These are phyloP conservation scores for Microdochium paspali DNA, from an alignment of 2,329 filamentous ascomycete genomes.

Conservation along the genomic window DNA sequence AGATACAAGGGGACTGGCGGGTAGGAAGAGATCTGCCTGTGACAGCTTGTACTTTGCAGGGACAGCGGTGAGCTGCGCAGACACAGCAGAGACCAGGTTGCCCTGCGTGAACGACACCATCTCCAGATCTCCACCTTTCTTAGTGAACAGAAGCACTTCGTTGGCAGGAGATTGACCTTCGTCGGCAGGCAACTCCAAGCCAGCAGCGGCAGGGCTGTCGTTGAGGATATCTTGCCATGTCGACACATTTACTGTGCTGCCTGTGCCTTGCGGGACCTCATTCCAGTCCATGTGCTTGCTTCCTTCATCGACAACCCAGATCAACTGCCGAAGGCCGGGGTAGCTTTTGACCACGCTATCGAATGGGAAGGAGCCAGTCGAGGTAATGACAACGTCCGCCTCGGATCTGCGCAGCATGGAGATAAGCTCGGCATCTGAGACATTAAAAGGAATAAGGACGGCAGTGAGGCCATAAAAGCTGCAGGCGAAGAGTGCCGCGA, in stretches of 20 bases:
- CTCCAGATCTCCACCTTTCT: conserved; percentile 41
- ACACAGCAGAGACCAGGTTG: conserved; percentile 83
- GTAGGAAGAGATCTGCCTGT: conserved; percentile 71
- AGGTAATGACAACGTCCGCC: conserved; percentile 74
- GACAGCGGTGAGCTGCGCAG: conserved; percentile 66
- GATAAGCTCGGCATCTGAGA: conserved; percentile 58
- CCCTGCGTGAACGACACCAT: conserved; percentile 73
- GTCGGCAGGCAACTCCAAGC: conserved; percentile 53
- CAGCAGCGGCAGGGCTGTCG: conserved; percentile 51
- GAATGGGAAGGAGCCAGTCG: conserved; percentile 79
- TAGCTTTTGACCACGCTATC: conserved; percentile 61
- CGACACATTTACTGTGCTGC: conserved; percentile 67
- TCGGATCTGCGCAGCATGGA: conserved; percentile 63
- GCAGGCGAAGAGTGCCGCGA: conserved; percentile 76
- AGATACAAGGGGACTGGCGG: conserved; percentile 71
- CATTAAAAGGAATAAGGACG: conserved; percentile 77
- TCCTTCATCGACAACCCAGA: conserved; percentile 90
- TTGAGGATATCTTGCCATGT: conserved; percentile 88
- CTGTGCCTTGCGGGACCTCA: conserved; percentile 69
- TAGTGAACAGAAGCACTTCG: conserved; percentile 60
- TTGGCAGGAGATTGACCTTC: conserved; percentile 43
- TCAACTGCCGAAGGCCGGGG: conserved; percentile 62
- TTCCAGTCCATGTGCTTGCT: conserved; percentile 95
- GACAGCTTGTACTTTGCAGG: conserved; percentile 66
- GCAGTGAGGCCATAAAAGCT: conserved; percentile 81